Evolutionary conservation across 129 eudicot genomes (phyloP).

Genomic region (Heracleum sosnowskyi): DNA sequence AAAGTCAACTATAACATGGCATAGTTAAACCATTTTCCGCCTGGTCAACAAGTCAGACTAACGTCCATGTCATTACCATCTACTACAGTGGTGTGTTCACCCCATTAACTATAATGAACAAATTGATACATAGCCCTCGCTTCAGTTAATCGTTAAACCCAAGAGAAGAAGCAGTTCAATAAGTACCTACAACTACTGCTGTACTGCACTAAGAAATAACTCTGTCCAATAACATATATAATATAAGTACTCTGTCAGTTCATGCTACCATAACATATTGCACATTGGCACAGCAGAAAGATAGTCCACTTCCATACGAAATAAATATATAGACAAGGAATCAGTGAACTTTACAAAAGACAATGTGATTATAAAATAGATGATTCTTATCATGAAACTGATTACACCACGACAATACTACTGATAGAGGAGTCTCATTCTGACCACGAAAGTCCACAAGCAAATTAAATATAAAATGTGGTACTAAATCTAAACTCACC

Average conservation of each 20-base stretch:
- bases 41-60: too few relatives aligned
- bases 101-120: too few relatives aligned
- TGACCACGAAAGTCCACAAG: not conserved
- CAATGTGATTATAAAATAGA: not conserved
- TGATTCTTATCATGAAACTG: not conserved
- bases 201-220: not conserved
- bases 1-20: too few relatives aligned
- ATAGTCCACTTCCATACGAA: not conserved
- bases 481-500: constrained; percentile 2
- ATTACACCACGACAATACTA: not conserved
- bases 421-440: not conserved
- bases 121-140: too few relatives aligned
- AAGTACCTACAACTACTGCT: not conserved
- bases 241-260: not conserved
- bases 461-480: not conserved
- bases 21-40: too few relatives aligned
- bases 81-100: too few relatives aligned
- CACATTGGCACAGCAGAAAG: not conserved
- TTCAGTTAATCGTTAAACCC: too few relatives aligned
- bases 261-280: not conserved
- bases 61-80: too few relatives aligned
- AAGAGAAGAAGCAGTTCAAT: not conserved
- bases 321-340: not conserved
- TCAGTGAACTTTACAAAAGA: constrained; percentile 1
- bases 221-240: not conserved